phyloP scores from a whole-genome alignment of 208 protist genomes.

The Trypanosoma brucei region DNA sequence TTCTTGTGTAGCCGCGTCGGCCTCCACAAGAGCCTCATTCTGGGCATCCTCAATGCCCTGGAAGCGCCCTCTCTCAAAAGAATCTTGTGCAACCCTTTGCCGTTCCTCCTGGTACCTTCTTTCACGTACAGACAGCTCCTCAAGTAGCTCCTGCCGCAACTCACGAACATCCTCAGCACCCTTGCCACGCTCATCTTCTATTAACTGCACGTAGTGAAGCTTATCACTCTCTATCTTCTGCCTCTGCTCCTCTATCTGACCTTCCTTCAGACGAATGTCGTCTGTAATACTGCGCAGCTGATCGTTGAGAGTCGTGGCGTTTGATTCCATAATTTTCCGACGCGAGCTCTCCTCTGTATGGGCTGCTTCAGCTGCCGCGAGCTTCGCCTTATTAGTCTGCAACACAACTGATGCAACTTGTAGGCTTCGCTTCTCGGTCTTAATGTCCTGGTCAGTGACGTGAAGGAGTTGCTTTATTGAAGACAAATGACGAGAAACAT shows the following conservation, averaged over 20 bases:
- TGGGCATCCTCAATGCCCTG: conserved; percentile 59
- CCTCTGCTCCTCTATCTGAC: conserved; percentile 40
- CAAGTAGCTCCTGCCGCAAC: conserved; percentile 58
- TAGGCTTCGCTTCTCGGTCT: conserved; percentile 47
- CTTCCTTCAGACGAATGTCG: conserved; percentile 46
- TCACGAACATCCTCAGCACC: conserved; percentile 49
- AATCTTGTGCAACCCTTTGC: conserved; percentile 36
- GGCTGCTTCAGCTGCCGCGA: conserved; percentile 30
- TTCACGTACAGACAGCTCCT: conserved; percentile 45
- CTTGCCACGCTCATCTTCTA: conserved; percentile 63
- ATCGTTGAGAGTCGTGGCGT: conserved; percentile 37
- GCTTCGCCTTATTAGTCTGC: conserved; percentile 41
- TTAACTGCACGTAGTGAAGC: conserved; percentile 48
- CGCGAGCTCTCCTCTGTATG: conserved; percentile 32
- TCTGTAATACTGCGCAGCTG: conserved; percentile 37
- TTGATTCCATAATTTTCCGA: conserved; percentile 42
- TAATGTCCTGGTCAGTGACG: conserved; percentile 36
- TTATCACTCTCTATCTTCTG: conserved; percentile 66
- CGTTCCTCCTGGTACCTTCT: conserved; percentile 50
- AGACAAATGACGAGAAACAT: conserved; percentile 43
- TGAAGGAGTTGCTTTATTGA: conserved; percentile 42
- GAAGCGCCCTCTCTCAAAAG: conserved; percentile 50
- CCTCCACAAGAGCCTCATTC: conserved; percentile 38
- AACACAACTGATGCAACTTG: conserved; percentile 32
- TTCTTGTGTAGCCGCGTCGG: conserved; percentile 42